Conservation (phyloP, 345 rosid genomes). For the Eutrema japonicum region DNA sequence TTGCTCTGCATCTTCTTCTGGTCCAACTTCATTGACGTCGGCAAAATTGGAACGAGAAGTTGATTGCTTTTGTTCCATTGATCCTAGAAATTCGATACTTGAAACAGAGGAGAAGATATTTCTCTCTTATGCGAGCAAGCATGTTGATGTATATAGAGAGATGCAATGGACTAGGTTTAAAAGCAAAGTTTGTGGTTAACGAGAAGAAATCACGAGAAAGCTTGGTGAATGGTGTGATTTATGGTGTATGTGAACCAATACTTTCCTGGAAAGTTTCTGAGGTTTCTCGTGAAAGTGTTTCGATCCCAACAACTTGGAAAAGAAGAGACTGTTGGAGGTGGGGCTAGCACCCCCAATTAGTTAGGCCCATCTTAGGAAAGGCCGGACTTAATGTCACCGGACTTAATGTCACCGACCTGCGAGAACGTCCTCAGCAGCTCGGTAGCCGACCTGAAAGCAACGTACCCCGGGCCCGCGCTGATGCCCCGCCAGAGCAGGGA, state of each 20-base stretch:
- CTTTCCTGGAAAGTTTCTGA: conserved; percentile 40
- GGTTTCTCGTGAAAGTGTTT: conserved; percentile 44
- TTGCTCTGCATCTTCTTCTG: conserved; percentile 53
- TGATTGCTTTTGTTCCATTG: conserved; percentile 41
- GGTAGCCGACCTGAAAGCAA: no score
- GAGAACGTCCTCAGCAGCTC: no score
- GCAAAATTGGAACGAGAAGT: conserved; percentile 51
- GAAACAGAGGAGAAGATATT: conserved; percentile 16
- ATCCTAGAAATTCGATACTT: conserved; percentile 5
- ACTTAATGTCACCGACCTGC: no score
- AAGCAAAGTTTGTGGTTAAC: conserved; percentile 34
- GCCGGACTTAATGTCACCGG: no score
- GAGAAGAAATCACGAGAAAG: conserved; percentile 38
- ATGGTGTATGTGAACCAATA: conserved; percentile 22
- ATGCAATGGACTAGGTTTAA: neutral
- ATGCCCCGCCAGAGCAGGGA: no score
- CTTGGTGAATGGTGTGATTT: conserved; percentile 33
- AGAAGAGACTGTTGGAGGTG: no score
- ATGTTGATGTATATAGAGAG: conserved; percentile 41
- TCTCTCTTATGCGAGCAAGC: conserved; percentile 4
- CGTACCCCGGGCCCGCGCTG: no score
- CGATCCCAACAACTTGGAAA: conserved; percentile 43
- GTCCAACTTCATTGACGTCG: conserved; percentile 74
- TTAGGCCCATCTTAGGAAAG: no score
- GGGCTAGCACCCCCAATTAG: no score